Percentiles rank a stretch among this genome's conserved stretches.
Conservation (phyloP, 2,329 filamentous ascomycete genomes). For the Ceratocystis cacaofunesta region DNA sequence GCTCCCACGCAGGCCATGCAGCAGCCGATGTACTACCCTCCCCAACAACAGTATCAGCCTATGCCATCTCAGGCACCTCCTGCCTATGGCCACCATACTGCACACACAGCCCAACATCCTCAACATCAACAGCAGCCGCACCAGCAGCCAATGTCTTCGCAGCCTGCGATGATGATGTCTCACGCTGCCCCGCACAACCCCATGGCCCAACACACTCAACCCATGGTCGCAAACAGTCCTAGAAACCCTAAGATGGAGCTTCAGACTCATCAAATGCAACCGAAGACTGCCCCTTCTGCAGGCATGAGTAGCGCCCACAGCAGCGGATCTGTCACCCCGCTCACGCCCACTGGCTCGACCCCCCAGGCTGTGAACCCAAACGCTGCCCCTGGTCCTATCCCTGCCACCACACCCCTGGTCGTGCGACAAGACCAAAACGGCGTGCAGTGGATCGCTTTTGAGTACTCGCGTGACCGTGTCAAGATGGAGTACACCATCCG, state of each 20-base stretch:
- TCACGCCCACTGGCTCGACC: constrained; percentile 32
- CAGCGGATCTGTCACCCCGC: constrained; percentile 20
- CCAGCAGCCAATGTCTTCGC: constrained; percentile 46
- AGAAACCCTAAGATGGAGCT: constrained; percentile 48
- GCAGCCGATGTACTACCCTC: constrained; percentile 62
- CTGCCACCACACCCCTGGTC: constrained; percentile 85
- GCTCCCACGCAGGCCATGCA: constrained; percentile 64
- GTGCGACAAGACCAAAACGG: constrained; percentile 91
- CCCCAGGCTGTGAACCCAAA: constrained; percentile 59
- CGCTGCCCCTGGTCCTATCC: constrained; percentile 88
- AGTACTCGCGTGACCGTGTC: constrained; percentile 89
- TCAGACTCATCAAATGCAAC: constrained; percentile 46
- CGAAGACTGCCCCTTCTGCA: constrained; percentile 30
- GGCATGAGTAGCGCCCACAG: constrained; percentile 27
- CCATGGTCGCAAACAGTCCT: constrained; percentile 43
- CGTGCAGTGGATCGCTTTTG: constrained; percentile 97
- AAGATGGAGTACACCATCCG: constrained; percentile 99
- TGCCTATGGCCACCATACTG: constrained; percentile 45
- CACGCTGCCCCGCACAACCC: constrained; percentile 42
- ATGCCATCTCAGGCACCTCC: constrained; percentile 50
- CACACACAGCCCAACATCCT: constrained; percentile 39
- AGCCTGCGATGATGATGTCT: constrained; percentile 53
- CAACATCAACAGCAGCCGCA: constrained; percentile 36
- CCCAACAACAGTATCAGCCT: constrained; percentile 47
- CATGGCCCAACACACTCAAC: constrained; percentile 37